phyloP scores from a whole-genome alignment of 257 asterid species.

The Solanum virginianum region DNA sequence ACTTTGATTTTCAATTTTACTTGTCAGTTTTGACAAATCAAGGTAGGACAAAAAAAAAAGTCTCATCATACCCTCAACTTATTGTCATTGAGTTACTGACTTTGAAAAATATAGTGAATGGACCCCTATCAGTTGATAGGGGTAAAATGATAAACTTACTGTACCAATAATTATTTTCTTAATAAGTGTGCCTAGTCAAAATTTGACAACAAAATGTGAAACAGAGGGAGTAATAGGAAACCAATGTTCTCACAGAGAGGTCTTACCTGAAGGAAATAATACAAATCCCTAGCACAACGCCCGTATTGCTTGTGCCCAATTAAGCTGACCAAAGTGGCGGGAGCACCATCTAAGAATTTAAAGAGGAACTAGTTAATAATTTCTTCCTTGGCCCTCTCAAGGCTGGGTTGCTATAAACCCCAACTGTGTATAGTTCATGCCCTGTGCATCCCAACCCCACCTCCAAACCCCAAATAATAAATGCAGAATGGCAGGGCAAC shows the following conservation, averaged over 20 bases:
- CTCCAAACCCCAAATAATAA: neutral
- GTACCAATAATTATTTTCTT: too few relatives aligned
- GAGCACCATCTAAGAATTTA: constrained; percentile 74
- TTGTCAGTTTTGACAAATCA: too few relatives aligned
- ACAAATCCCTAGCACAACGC: constrained; percentile 75
- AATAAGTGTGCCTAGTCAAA: too few relatives aligned
- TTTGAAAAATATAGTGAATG: too few relatives aligned
- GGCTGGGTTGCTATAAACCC: neutral
- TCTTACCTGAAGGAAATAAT: constrained; percentile 92
- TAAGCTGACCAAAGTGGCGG: constrained; percentile 86
- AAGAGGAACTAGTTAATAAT: neutral
- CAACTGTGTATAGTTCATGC: neutral
- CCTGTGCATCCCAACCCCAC: neutral
- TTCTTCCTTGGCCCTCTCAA: neutral
- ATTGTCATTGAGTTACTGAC: too few relatives aligned
- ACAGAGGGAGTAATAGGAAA: neutral
- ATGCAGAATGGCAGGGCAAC: neutral
- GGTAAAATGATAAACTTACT: too few relatives aligned
- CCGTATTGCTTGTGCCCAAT: constrained; percentile 90
- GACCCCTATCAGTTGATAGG: too few relatives aligned
- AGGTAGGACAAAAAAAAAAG: too few relatives aligned
- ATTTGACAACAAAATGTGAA: too few relatives aligned
- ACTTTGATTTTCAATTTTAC: too few relatives aligned
- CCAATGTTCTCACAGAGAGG: neutral
- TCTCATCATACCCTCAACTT: too few relatives aligned